Evolutionary conservation across 192 early-diverging fungal genomes (phyloP).

Genomic region (Coemansia sp.): DNA sequence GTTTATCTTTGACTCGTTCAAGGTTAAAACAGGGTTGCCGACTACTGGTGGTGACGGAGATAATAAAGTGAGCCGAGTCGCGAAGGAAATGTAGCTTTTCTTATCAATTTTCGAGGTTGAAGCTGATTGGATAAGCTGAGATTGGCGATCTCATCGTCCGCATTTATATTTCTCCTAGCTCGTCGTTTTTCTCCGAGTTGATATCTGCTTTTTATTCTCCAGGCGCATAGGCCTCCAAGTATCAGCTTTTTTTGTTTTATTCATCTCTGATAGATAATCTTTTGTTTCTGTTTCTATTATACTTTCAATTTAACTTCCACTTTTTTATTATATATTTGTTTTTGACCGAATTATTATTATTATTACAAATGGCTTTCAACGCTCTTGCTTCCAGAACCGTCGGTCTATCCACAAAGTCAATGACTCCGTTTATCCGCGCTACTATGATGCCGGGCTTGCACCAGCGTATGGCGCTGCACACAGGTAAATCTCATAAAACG

Average conservation of each 20-base stretch:
- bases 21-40: conserved; percentile 60
- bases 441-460: not conserved
- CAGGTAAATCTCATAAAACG: not conserved
- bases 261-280: no score
- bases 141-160: no score
- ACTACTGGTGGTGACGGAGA: conserved; percentile 50
- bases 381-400: not conserved
- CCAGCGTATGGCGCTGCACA: conserved; percentile 8
- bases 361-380: not conserved
- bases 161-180: no score
- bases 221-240: no score
- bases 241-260: no score
- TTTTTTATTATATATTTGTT: no score
- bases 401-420: not conserved
- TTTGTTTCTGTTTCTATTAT: not conserved
- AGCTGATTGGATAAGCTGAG: no score
- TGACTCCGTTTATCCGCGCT: not conserved
- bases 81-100: no score
- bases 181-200: no score
- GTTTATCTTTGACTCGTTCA: conserved; percentile 75
- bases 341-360: no score
- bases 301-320: not conserved
- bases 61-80: not conserved
- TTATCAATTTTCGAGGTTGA: no score
- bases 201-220: no score